Base-by-base conservation (phyloP, 106 monocot genomes). In the Dendrobium chrysotoxum region DNA sequence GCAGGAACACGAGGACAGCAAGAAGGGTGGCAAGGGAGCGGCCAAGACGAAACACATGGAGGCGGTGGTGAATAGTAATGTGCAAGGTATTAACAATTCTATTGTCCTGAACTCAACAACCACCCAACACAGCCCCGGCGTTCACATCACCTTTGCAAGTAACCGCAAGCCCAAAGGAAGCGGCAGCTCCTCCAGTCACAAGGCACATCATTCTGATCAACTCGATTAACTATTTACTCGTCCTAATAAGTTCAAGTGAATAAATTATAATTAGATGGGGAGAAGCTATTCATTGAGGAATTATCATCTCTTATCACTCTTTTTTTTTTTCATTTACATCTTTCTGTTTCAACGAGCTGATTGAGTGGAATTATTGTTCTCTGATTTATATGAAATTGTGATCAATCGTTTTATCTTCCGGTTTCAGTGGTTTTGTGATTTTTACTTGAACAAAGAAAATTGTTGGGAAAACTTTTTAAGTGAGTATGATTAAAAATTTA, bases 1-100 rank as follows among this genome's bases (percentile, higher is more conserved):
- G 79, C 77, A 25, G 77, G 46, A 67, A 50, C 76, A 76, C 1
- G 58, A 12, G 26, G 79, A 54, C 3, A 44, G 81, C 2, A 53
- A 76, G 72, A 75, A 76, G 38, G 75, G 10, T 20, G 53, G 10
- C 1, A n/a, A 0, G 20, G 15, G 42, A n/a, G 13, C 75, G 4
- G 81, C 53, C 28, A 75, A 66, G 38, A 23, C 45, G 16, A 93
- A 81, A 57, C 85, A 88, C 18, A 78, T 80, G 40, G 80, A 70
- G 25, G 75, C 85, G 35, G 42, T 88, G 80, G 92, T 90, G 82
- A 95, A 95, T 80, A 90, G 87, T 79, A 95, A 95, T 46, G 90
- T 92, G 70, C 94, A 92, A 75, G 81, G 85, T 10, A 72, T 92
- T 31, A 95, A 95, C 82, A 92, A 95, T 77, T 95, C 94, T 12